A percentile compares a stretch with the other conserved stretches of the same genome.
phyloP scores from a whole-genome alignment of 257 asterid species.

The Solanum pimpinellifolium region DNA sequence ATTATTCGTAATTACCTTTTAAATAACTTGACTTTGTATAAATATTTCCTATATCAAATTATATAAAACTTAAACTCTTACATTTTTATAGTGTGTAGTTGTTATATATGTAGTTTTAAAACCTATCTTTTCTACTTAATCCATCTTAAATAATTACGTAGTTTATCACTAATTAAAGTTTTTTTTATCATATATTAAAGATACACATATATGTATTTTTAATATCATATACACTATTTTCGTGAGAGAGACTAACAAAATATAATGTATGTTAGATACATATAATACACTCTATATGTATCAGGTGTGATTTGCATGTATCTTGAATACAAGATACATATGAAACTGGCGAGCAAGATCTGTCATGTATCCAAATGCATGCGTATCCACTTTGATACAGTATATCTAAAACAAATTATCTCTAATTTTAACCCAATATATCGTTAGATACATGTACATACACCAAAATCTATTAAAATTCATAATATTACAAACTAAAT shows the following conservation, averaged over 20 bases:
- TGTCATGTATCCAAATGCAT: too few species aligned
- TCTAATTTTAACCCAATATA: too few species aligned
- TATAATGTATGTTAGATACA: too few species aligned
- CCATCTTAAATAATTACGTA: neutral
- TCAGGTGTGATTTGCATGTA: neutral
- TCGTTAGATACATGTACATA: neutral
- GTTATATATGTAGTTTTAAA: neutral
- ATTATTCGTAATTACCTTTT: neutral
- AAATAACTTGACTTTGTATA: neutral
- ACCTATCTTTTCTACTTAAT: neutral
- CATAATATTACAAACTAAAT: too few species aligned
- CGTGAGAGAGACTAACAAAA: neutral
- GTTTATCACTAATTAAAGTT: too few species aligned
- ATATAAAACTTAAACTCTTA: neutral
- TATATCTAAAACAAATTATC: too few species aligned
- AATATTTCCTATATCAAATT: neutral
- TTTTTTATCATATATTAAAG: neutral
- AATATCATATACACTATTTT: neutral
- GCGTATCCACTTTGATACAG: neutral
- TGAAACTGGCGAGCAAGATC: neutral
- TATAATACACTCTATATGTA: too few species aligned
- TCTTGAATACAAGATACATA: neutral
- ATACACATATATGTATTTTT: neutral
- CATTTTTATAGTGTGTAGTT: neutral
- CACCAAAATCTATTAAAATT: too few species aligned